A percentile compares a stretch with the other conserved stretches of the same genome.
Evolutionary conservation across 2,329 filamentous ascomycete species (phyloP).

Genomic region (Lachnellula willkommii): DNA sequence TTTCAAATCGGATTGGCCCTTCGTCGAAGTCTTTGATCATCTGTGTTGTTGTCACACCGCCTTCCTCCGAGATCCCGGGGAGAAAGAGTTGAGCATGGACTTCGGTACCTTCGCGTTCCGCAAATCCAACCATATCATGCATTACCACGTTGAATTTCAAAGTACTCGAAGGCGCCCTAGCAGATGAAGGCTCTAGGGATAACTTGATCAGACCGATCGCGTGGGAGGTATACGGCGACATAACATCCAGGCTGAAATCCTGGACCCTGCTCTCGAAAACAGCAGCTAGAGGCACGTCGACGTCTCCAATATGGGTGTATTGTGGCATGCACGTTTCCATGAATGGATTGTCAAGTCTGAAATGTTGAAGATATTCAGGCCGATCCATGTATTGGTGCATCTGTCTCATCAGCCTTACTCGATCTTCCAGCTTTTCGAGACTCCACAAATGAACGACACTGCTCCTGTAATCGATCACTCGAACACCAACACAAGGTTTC

Average conservation of each 20-base stretch:
- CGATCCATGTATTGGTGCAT: slow-evolving; percentile 95
- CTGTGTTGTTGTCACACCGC: slow-evolving; percentile 88
- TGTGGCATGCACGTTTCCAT: slow-evolving; percentile 85
- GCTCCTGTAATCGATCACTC: slow-evolving; percentile 86
- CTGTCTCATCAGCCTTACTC: slow-evolving; percentile 88
- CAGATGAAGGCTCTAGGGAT: slow-evolving; percentile 87
- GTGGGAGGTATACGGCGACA: slow-evolving; percentile 87
- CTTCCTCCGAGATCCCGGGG: slow-evolving; percentile 81
- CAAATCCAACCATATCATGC: slow-evolving; percentile 91
- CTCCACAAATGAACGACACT: slow-evolving; percentile 90
- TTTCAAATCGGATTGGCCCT: slow-evolving; percentile 86
- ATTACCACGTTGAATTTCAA: slow-evolving; percentile 98
- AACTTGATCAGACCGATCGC: slow-evolving; percentile 87
- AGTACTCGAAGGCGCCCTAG: slow-evolving; percentile 83
- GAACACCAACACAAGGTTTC: slow-evolving; percentile 86
- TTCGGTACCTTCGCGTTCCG: slow-evolving; percentile 89
- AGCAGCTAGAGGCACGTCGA: slow-evolving; percentile 83
- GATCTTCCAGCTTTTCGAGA: slow-evolving; percentile 80
- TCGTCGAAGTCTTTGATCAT: slow-evolving; percentile 95
- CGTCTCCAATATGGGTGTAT: slow-evolving; percentile 88
- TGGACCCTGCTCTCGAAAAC: slow-evolving; percentile 94
- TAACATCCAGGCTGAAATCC: slow-evolving; percentile 85
- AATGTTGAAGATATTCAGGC: slow-evolving; percentile 89
- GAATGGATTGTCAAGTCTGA: slow-evolving; percentile 89
- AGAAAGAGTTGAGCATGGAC: slow-evolving; percentile 97